These are phyloP conservation scores for Aspergillus sp. DNA, from an alignment of 2,329 filamentous ascomycete species.

Conservation along the genomic window DNA sequence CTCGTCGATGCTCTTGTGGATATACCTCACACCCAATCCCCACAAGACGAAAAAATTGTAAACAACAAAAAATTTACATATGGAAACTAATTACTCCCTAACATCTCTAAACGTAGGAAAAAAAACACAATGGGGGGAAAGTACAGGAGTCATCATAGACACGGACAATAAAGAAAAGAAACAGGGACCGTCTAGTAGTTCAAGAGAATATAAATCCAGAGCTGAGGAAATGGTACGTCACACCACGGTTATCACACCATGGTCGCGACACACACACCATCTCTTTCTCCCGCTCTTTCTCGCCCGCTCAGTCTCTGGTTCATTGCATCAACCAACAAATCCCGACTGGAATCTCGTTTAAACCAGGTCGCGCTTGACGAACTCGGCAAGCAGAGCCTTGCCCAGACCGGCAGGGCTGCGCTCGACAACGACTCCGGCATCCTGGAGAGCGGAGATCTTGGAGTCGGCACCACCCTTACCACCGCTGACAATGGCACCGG, in stretches of 20 bases:
- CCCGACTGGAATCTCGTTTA: slow-evolving; percentile 48
- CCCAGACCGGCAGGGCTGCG: slow-evolving; percentile 87
- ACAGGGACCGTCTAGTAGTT: slow-evolving; percentile 6
- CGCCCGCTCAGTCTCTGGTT: background rate
- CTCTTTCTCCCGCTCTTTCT: too few relatives aligned
- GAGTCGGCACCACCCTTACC: slow-evolving; percentile 97
- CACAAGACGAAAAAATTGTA: background rate
- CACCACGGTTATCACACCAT: too few relatives aligned
- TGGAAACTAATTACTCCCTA: slow-evolving; percentile 35
- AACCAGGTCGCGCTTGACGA: slow-evolving; percentile 92
- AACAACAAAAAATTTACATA: slow-evolving; percentile 24
- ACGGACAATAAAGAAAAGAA: slow-evolving; percentile 23
- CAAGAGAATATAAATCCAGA: background rate
- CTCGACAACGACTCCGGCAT: slow-evolving; percentile 93
- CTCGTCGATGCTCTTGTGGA: too few relatives aligned
- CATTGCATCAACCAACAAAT: background rate
- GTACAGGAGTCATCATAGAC: slow-evolving; percentile 25
- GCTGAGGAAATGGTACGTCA: background rate
- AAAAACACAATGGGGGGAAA: slow-evolving; percentile 25
- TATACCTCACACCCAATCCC: background rate
- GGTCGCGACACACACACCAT: too few relatives aligned
- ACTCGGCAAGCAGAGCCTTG: slow-evolving; percentile 91
- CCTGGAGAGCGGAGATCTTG: slow-evolving; percentile 94
- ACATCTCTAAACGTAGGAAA: slow-evolving; percentile 33
- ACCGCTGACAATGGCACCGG: slow-evolving; percentile 94